phyloP scores from a whole-genome alignment of 805 yeast species.

The Starmera quercuum region DNA sequence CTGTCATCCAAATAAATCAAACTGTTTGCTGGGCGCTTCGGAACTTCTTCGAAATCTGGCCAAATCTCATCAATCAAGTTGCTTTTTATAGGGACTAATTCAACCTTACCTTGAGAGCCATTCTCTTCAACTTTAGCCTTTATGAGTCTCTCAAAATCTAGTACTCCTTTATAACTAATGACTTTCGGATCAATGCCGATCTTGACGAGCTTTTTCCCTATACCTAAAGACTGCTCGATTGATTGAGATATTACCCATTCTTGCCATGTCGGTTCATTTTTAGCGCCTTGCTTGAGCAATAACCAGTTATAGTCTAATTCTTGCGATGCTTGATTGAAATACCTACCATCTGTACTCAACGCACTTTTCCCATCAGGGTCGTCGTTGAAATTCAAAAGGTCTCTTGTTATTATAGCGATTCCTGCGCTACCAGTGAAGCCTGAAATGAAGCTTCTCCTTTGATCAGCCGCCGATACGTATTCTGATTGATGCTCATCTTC shows the following conservation, averaged over 20 bases:
- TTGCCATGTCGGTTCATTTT: slow-evolving; percentile 72
- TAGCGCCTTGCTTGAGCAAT: slow-evolving; percentile 69
- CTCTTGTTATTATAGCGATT: slow-evolving; percentile 68
- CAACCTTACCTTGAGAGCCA: slow-evolving; percentile 28
- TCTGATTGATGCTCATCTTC: slow-evolving; percentile 95
- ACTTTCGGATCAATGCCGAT: slow-evolving; percentile 83
- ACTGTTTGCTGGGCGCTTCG: slow-evolving; percentile 43
- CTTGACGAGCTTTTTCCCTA: slow-evolving; percentile 33
- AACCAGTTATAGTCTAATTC: slow-evolving; percentile 79
- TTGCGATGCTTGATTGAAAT: slow-evolving; percentile 82
- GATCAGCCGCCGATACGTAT: slow-evolving; percentile 76
- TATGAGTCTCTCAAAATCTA: slow-evolving; percentile 22
- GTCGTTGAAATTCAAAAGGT: slow-evolving; percentile 32
- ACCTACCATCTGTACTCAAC: slow-evolving; percentile 89
- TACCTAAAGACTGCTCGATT: slow-evolving; percentile 32
- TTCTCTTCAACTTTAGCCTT: slow-evolving; percentile 17
- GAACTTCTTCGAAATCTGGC: slow-evolving; percentile 57
- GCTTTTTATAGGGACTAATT: slow-evolving; percentile 41
- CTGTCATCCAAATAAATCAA: slow-evolving; percentile 43
- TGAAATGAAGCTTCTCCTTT: slow-evolving; percentile 72
- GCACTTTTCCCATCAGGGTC: slow-evolving; percentile 59
- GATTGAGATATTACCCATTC: slow-evolving; percentile 64
- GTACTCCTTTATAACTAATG: slow-evolving; percentile 38
- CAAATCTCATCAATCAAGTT: slow-evolving; percentile 76
- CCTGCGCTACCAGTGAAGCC: slow-evolving; percentile 96